Base-by-base conservation (phyloP, 768 basidiomycete genomes). In the Lactarius hengduanensis region DNA sequence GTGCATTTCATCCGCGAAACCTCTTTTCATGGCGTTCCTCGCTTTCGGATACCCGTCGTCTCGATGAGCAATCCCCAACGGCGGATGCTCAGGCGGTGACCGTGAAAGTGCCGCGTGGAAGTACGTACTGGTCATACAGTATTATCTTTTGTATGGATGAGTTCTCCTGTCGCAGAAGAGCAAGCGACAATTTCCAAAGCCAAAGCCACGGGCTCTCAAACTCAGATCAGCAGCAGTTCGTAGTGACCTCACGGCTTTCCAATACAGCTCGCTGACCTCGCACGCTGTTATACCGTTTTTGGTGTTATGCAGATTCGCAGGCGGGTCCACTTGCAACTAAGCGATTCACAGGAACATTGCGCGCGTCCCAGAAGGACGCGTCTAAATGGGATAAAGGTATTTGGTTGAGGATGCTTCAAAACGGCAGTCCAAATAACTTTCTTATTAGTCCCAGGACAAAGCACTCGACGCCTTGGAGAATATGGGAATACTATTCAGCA, bases 1-100 rank as follows among this genome's bases (percentile, higher is more conserved):
- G 63, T 30, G 63, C 45, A n/a, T 38, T 50, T 50, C 63, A 57
- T 57, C 26, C 63, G 8, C 47, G 47, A 13, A 64, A 40, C 3
- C 36, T 50, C 34, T 64, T 50, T 20, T 15, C 47, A 53, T 38
- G 63, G 63, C 57, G 47, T 40, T n/a, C 63, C 38, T 28, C 57
- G 20, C 6, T 1, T 58, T 20, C 45, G 22, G 45, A 13, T 58
- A 38, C n/a, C 15, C 26, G 22, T 28, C 57, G 9, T 13, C 18
- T 38, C 16, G 34, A 36, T 10, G 43, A n/a, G n/a, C 47, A 53
- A 41, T 16, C 20, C 3, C 57, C 38, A 18, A n/a, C 28, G 9
- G 30, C 57, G 30, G 22, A 18, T 11, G 2, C 57, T 8, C 47
- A 53, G n/a, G 22, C 6, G 26, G 50, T 26, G 50, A 53, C 50